phyloP scores from a whole-genome alignment of 2,329 filamentous ascomycete species.

The Colletotrichum cereale region DNA sequence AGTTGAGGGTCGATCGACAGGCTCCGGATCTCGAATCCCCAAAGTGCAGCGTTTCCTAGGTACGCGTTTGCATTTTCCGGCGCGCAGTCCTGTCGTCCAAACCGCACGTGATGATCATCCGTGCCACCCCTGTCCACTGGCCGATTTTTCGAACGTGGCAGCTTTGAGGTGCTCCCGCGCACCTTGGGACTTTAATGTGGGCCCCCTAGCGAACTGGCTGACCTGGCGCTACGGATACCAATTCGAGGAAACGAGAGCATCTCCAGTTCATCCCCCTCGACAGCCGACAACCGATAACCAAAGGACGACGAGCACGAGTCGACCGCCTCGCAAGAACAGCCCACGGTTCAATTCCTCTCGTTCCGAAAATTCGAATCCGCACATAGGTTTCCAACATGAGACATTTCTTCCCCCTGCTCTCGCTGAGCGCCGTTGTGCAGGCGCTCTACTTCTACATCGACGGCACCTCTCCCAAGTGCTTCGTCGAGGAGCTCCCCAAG shows the following conservation, averaged over 20 bases:
- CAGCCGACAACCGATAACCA: constrained; percentile 19
- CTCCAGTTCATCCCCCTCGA: constrained; percentile 23
- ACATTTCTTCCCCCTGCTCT: constrained; percentile 73
- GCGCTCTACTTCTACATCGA: constrained; percentile 98
- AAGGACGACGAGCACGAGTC: constrained; percentile 13
- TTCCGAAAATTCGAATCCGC: constrained; percentile 3
- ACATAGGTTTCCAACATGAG: constrained; percentile 61
- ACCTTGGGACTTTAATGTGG: constrained; percentile 40
- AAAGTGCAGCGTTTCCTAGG: neutral
- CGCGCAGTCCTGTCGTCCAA: constrained; percentile 6
- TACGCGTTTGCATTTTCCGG: constrained; percentile 25
- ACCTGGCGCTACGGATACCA: constrained; percentile 38
- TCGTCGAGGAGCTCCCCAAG: constrained; percentile 98
- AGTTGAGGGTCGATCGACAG: neutral
- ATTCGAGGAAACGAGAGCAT: constrained; percentile 35
- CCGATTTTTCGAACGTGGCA: constrained; percentile 66
- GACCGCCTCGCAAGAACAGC: neutral
- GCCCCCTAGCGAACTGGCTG: constrained; percentile 32
- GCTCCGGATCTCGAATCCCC: constrained; percentile 1
- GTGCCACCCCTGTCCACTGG: constrained; percentile 46
- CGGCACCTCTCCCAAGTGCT: constrained; percentile 87
- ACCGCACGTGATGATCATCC: constrained; percentile 30
- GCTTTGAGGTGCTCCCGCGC: constrained; percentile 50
- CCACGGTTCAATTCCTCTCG: neutral
- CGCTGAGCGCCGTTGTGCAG: constrained; percentile 75